Evolutionary conservation across 768 basidiomycete species (phyloP), one percentile per base, ranked within the genome.

Genomic region (Leucosporidium creatinivorum): DNA sequence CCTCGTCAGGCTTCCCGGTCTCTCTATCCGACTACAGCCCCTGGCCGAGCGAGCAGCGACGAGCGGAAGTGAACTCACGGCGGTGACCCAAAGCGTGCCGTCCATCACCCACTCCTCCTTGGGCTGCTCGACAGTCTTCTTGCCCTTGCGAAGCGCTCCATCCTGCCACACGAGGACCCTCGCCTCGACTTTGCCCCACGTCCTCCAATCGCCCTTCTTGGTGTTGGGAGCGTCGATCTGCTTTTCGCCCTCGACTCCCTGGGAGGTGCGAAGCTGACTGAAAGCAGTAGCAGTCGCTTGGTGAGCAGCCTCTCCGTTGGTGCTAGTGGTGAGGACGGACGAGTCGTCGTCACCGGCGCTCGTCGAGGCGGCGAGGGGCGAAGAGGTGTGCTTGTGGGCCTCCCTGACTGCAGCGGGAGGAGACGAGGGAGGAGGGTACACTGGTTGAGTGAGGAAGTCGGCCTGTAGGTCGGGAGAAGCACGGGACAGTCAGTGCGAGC

Each of bases 201-300:
- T 59, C 30, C 48, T 54, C 67, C 67, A 68, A 39, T 68, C 67
- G 19, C 62, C 67, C n/a, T 57, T 61, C 52, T 36, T 55, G 4
- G 49, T 21, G 18, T 51, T 60, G 7, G 67, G 67, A 0, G 48
- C 2, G 4, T 60, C 52, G 36, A 68, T 15, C 19, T 4, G 21
- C 4, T 31, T 26, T 6, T 68, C 67, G 23, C 25, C 54, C 9
- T 44, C 25, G 48, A 31, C 25, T 5, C 36, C 56, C 31, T 17
- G 26, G 15, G 55, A 30, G 18, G 62, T 57, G 55, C 62, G 62
- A 3, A 63, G 56, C 30, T 30, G 17, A 2, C 44, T 6, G 36
- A 48, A 60, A 9, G 12, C 30, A 31, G 28, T 36, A 56, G 23
- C 31, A 39, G 58, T 21, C 47, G 30, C 19, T 54, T 23, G 57